phyloP scores from a whole-genome alignment of 768 basidiomycete species.

The Strobilomyces echinocephalus region DNA sequence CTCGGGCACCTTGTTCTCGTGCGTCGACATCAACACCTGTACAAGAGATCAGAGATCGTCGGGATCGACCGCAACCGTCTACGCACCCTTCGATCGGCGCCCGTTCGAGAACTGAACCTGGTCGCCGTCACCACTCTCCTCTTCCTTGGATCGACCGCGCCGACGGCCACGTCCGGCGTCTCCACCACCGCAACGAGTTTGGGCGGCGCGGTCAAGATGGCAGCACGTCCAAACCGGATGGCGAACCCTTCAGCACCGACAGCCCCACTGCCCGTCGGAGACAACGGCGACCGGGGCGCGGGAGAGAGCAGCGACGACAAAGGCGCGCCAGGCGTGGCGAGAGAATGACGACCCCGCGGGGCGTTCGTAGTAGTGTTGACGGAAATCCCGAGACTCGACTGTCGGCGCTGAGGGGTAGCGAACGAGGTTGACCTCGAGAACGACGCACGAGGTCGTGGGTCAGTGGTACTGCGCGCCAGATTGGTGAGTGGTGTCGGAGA shows the following conservation, averaged over 20 bases:
- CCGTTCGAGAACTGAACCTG: slow-evolving; percentile 76
- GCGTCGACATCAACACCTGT: slow-evolving; percentile 82
- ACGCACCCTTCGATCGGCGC: slow-evolving; percentile 72
- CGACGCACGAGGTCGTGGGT: slow-evolving; percentile 43
- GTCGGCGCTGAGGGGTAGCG: slow-evolving; percentile 38
- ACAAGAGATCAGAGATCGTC: not conserved
- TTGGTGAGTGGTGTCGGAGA: slow-evolving; percentile 25
- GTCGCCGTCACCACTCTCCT: slow-evolving; percentile 83
- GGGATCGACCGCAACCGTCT: not conserved
- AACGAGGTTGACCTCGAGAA: slow-evolving; percentile 53
- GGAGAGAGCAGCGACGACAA: slow-evolving; percentile 29
- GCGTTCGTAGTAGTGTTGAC: slow-evolving; percentile 28
- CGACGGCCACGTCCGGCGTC: slow-evolving; percentile 85
- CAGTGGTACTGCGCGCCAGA: slow-evolving; percentile 14
- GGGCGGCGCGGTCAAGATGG: slow-evolving; percentile 79
- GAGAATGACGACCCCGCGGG: slow-evolving; percentile 44
- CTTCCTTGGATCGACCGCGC: slow-evolving; percentile 82
- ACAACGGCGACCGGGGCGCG: slow-evolving; percentile 30
- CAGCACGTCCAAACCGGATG: slow-evolving; percentile 60
- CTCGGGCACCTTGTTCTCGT: slow-evolving; percentile 46
- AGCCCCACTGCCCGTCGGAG: slow-evolving; percentile 21
- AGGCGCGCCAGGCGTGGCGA: slow-evolving; percentile 38
- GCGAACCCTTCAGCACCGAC: slow-evolving; percentile 34
- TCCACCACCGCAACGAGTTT: slow-evolving; percentile 77
- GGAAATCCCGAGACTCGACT: slow-evolving; percentile 31